Conservation (phyloP, 2,329 filamentous ascomycete species). For the Penicillium digitatum region DNA sequence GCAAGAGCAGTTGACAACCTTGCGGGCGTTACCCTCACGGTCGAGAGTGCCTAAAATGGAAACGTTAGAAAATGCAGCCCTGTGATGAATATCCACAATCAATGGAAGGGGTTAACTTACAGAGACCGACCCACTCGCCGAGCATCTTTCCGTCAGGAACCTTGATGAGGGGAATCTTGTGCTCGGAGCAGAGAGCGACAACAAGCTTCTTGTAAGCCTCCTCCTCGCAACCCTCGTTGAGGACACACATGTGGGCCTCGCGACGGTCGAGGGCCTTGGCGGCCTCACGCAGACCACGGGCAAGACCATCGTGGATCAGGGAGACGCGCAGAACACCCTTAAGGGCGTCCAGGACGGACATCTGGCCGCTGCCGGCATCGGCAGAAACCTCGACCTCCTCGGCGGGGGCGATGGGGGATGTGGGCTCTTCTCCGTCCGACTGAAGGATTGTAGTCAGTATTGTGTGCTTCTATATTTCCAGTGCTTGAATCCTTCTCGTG, state of each 20-base stretch:
- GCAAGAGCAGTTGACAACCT: conserved; percentile 99
- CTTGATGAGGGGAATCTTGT: conserved; percentile 99
- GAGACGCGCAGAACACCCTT: conserved; percentile 99
- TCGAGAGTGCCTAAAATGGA: conserved; percentile 78
- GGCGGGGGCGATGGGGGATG: conserved; percentile 66
- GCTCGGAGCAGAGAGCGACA: conserved; percentile 96
- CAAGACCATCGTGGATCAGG: conserved; percentile 99
- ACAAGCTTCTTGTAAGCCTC: conserved; percentile 99
- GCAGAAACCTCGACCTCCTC: conserved; percentile 94
- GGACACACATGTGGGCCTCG: conserved; percentile 99
- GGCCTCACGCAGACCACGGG: conserved; percentile 95
- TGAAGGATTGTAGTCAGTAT: conserved; percentile 36
- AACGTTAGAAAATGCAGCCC: conserved; percentile 9
- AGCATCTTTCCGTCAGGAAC: conserved; percentile 99
- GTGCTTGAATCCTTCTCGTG: not conserved
- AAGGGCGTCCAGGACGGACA: conserved; percentile 96
- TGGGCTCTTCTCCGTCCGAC: conserved; percentile 99
- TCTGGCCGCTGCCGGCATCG: conserved; percentile 72
- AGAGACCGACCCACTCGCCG: conserved; percentile 99
- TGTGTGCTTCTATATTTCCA: not conserved
- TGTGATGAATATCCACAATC: not conserved
- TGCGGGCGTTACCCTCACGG: conserved; percentile 98
- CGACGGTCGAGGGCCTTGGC: conserved; percentile 98
- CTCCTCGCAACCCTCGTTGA: conserved; percentile 99
- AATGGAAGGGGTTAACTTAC: conserved; percentile 59